phyloP scores from a whole-genome alignment of 164 flowering plant genomes.

The Vitis cinerea region DNA sequence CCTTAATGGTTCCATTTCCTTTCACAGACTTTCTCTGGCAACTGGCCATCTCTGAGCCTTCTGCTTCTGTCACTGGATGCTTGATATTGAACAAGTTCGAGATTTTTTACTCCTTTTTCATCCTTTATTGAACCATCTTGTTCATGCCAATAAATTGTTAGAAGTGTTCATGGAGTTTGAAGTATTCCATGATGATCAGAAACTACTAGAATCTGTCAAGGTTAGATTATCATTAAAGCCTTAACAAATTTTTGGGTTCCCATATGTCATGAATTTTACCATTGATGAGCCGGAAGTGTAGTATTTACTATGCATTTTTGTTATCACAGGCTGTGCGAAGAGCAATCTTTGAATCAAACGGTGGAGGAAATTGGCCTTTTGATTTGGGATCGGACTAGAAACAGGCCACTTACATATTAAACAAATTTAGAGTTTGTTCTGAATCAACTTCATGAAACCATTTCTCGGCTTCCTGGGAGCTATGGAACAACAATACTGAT shows the following conservation, averaged over 20 bases:
- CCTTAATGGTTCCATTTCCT: no score
- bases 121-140: no score
- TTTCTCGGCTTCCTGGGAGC: not conserved
- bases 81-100: no score
- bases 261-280: no score
- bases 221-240: slow-evolving; percentile 14
- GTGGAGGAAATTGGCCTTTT: slow-evolving; percentile 25
- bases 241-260: no score
- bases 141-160: no score
- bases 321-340: slow-evolving; percentile 37
- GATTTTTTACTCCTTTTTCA: no score
- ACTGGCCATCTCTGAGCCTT: slow-evolving; percentile 58
- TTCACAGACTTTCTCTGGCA: slow-evolving; percentile 31
- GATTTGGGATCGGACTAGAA: slow-evolving; percentile 35
- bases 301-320: not conserved
- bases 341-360: slow-evolving; percentile 26
- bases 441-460: no score
- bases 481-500: no score
- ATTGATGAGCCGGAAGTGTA: no score
- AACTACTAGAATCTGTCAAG: slow-evolving; percentile 43
- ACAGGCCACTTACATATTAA: slow-evolving; percentile 38
- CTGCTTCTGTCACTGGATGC: no score
- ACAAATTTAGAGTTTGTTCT: slow-evolving; percentile 1
- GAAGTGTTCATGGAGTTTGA: no score
- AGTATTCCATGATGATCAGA: slow-evolving; percentile 30